Conservation (phyloP, 2,329 filamentous ascomycete species). For the Pseudocercospora macadamiae region DNA sequence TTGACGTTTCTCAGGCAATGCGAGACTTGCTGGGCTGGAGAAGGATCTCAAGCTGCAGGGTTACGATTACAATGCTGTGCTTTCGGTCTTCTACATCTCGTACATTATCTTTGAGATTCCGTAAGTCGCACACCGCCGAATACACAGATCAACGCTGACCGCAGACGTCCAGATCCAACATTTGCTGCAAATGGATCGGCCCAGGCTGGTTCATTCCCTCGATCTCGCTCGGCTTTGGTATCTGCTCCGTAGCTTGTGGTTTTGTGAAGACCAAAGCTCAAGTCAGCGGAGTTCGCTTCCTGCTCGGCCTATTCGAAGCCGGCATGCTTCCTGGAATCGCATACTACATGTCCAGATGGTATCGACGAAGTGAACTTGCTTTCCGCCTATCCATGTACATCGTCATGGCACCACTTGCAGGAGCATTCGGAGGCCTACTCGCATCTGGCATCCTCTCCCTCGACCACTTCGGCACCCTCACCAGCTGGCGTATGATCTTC, state of each 20-base stretch:
- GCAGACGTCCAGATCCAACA: slow-evolving; percentile 54
- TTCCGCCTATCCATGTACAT: slow-evolving; percentile 71
- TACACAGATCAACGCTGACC: neutral
- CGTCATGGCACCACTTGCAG: slow-evolving; percentile 70
- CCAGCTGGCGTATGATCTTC: slow-evolving; percentile 71
- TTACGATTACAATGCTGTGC: slow-evolving; percentile 66
- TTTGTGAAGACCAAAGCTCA: slow-evolving; percentile 61
- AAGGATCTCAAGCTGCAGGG: slow-evolving; percentile 61
- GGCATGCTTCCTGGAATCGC: slow-evolving; percentile 75
- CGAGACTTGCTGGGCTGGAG: slow-evolving; percentile 60
- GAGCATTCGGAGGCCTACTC: slow-evolving; percentile 71
- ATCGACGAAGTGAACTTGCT: slow-evolving; percentile 67
- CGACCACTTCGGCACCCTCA: slow-evolving; percentile 59
- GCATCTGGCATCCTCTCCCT: slow-evolving; percentile 65
- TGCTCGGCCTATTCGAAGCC: slow-evolving; percentile 64
- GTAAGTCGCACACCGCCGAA: neutral
- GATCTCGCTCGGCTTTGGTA: slow-evolving; percentile 65
- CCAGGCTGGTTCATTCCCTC: slow-evolving; percentile 72
- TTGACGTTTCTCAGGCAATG: slow-evolving; percentile 62
- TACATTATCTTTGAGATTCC: slow-evolving; percentile 77
- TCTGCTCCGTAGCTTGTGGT: slow-evolving; percentile 64
- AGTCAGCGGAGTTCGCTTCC: slow-evolving; percentile 65
- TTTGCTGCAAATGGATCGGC: slow-evolving; percentile 70
- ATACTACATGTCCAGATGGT: slow-evolving; percentile 74
- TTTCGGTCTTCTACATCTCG: slow-evolving; percentile 71